These are phyloP conservation scores for Monascus ruber DNA, from an alignment of 2,329 filamentous ascomycete species.

Conservation along the genomic window DNA sequence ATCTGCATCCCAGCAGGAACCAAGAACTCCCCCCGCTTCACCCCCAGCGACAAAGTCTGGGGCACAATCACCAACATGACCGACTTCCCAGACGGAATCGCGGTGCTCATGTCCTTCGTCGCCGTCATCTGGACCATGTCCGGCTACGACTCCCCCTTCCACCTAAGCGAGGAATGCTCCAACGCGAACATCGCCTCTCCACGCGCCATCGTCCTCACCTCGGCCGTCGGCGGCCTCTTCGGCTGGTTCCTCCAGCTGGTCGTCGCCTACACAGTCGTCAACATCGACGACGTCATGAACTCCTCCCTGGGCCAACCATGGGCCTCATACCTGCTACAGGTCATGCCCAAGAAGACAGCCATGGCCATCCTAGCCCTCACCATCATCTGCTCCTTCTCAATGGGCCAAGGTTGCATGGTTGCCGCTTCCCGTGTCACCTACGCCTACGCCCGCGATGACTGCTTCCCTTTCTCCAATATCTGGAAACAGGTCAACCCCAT, in stretches of 20 bases:
- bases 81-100: conserved; percentile 55
- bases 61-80: conserved; percentile 55
- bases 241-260: conserved; percentile 66
- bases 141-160: conserved; percentile 59
- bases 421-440: conserved; percentile 57
- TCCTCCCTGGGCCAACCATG: conserved; percentile 58
- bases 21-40: conserved; percentile 48
- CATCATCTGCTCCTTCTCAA: conserved; percentile 58
- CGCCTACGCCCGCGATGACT: conserved; percentile 61
- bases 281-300: conserved; percentile 47
- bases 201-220: conserved; percentile 60
- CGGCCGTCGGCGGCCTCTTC: conserved; percentile 52
- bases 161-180: conserved; percentile 63
- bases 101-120: conserved; percentile 61
- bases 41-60: conserved; percentile 50
- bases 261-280: conserved; percentile 59
- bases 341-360: conserved; percentile 49
- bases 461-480: conserved; percentile 49
- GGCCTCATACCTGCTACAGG: conserved; percentile 57
- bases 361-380: conserved; percentile 54
- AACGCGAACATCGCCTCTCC: conserved; percentile 61
- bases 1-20: conserved; percentile 56
- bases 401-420: conserved; percentile 65
- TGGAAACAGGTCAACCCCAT: conserved; percentile 50
- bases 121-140: conserved; percentile 59